These are phyloP conservation scores for Rosa chinensis DNA, from an alignment of 306 rosid species.

Conservation along the genomic window DNA sequence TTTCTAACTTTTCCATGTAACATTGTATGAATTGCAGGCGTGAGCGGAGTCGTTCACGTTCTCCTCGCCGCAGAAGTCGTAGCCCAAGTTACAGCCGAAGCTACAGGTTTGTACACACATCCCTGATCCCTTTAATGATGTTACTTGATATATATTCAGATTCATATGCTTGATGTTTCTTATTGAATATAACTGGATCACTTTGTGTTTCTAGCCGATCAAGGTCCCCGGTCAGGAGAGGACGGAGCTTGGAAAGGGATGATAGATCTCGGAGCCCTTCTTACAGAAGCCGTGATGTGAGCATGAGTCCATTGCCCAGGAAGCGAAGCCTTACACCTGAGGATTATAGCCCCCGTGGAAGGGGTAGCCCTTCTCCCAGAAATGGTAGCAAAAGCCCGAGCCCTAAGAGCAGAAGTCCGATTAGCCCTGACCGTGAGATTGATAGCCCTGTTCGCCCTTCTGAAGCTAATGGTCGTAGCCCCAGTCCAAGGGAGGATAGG, in stretches of 20 bases:
- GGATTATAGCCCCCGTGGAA: constrained; percentile 45
- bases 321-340: constrained; percentile 53
- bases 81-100: constrained; percentile 69
- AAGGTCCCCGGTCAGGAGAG: constrained; percentile 63
- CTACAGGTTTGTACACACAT: constrained; percentile 46
- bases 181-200: neutral
- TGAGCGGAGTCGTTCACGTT: constrained; percentile 50
- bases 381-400: constrained; percentile 51
- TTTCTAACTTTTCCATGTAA: neutral
- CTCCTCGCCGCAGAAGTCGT: constrained; percentile 68
- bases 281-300: constrained; percentile 36
- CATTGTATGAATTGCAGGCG: constrained; percentile 33
- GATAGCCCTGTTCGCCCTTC: constrained; percentile 40
- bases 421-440: constrained; percentile 11
- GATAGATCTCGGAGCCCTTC: constrained; percentile 52
- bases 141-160: neutral
- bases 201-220: constrained; percentile 54
- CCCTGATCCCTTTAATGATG: neutral
- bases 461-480: constrained; percentile 45
- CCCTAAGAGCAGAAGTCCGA: constrained; percentile 26
- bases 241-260: constrained; percentile 46
- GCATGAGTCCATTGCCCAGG: constrained; percentile 47
- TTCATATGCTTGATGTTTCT: neutral
- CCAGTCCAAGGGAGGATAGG: constrained; percentile 48
- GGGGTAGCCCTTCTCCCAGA: constrained; percentile 43